Conservation (phyloP, 768 basidiomycete species). For the Rhizopogon sp. region DNA sequence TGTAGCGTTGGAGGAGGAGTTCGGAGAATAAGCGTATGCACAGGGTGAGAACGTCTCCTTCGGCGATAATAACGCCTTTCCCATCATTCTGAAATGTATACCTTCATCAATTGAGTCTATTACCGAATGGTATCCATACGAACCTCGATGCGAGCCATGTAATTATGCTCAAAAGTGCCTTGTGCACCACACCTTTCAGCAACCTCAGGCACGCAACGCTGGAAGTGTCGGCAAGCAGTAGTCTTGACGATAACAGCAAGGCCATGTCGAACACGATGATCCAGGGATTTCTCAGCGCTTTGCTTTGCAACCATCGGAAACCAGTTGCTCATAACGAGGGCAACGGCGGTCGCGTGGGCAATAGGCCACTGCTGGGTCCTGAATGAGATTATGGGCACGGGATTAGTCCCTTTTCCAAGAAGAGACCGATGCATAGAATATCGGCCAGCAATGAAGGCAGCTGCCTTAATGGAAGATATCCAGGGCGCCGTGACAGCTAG, state of each 20-base stretch:
- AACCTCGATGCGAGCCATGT: constrained; percentile 53
- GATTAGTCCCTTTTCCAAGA: constrained; percentile 35
- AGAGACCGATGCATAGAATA: constrained; percentile 55
- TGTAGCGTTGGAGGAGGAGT: constrained; percentile 50
- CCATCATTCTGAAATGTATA: constrained; percentile 28
- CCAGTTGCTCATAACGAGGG: constrained; percentile 47
- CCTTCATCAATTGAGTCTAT: not conserved
- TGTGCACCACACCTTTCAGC: constrained; percentile 64
- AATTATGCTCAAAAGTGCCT: constrained; percentile 61
- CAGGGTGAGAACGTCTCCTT: constrained; percentile 47
- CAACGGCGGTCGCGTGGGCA: constrained; percentile 45
- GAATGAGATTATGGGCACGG: constrained; percentile 54
- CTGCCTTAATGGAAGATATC: constrained; percentile 47
- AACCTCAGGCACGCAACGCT: constrained; percentile 45
- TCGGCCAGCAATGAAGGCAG: constrained; percentile 51
- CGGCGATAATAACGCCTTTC: constrained; percentile 54
- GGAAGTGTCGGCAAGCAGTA: constrained; percentile 48
- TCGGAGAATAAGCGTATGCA: constrained; percentile 58
- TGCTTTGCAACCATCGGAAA: constrained; percentile 33
- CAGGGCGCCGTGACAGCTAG: constrained; percentile 45
- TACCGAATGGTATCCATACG: constrained; percentile 10
- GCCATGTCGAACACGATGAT: constrained; percentile 48
- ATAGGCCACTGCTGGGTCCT: constrained; percentile 63
- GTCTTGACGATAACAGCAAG: constrained; percentile 54
- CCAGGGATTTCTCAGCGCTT: constrained; percentile 33